Evolutionary conservation across 2,329 filamentous ascomycete species (phyloP), one percentile per base, ranked within the genome.

Genomic region (Apiospora phragmitis): DNA sequence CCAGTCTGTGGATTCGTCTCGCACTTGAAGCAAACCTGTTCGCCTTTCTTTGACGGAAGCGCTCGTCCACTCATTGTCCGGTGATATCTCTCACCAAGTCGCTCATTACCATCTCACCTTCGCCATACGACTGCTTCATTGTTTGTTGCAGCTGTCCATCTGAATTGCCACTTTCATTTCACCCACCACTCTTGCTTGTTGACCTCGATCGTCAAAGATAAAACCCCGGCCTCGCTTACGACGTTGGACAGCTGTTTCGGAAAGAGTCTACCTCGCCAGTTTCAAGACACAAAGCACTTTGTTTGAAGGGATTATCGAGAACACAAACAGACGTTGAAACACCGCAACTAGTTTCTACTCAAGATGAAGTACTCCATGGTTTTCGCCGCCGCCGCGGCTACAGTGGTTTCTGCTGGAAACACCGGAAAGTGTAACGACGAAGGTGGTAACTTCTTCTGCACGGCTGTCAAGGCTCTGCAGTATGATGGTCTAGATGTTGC

Each of bases 371-470:
- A 72, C 66, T 68, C 71, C 38, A 59, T 67, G 38, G 69, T 70
- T 21, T 35, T 73, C 24, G 51, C 70, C 26, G 68, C 69, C 32
- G 72, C 71, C 45, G 67, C 72, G 62, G 72, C 71, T 45, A 66
- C 62, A 16, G 42, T 45, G n/a, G 71, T 70, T 43, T 65, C 69
- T 43, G 72, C 72, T 55, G 71, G 68, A 38, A 62, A 65, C 68
- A 43, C 66, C 49, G 49, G 41, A 24, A 51, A 62, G n/a, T 68
- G 79, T 38, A 73, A 76, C 67, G 71, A 83, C 8, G 83, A 84
- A 72, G 78, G 77, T 35, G 88, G 89, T 72, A 93, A 93, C 80
- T 91, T 82, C 83, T 93, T 91, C 82, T 93, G 91, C 80, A 85
- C 89, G 70, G 77, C 85, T 49, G 90, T 94, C 70, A 81, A 87